Percentiles rank a stretch among this genome's conserved stretches.
Evolutionary conservation across 2,329 filamentous ascomycete genomes (phyloP).

Genomic region (Ophiostoma perfectum): DNA sequence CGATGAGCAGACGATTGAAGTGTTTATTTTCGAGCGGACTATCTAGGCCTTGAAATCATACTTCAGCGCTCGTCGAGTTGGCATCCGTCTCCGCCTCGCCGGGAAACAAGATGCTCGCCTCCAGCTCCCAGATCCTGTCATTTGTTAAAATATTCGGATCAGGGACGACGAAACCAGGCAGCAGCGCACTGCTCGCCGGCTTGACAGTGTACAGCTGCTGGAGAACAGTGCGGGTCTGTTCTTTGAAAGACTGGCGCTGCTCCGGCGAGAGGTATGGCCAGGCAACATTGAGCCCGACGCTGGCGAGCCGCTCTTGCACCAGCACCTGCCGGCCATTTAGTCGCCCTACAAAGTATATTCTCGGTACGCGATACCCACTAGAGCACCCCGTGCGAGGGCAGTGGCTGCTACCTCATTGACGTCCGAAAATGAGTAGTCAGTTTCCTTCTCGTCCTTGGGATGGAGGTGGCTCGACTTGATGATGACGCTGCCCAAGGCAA

Average conservation of each 20-base stretch:
- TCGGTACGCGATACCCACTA: too few relatives aligned
- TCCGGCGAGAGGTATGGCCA: neutral
- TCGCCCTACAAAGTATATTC: too few relatives aligned
- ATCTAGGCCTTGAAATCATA: neutral
- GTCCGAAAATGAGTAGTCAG: too few relatives aligned
- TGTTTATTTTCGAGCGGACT: constrained; percentile 47
- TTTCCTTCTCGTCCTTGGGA: too few relatives aligned
- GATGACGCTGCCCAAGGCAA: neutral
- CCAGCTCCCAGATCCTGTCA: too few relatives aligned
- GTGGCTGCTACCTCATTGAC: too few relatives aligned
- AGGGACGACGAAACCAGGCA: neutral
- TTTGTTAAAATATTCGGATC: neutral
- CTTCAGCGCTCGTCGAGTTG: too few relatives aligned
- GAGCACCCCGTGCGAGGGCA: too few relatives aligned
- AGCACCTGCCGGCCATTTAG: too few relatives aligned
- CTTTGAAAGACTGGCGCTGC: neutral
- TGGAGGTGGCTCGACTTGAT: too few relatives aligned
- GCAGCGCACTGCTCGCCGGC: neutral
- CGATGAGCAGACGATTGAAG: constrained; percentile 44
- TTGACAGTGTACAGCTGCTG: neutral
- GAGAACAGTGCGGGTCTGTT: neutral
- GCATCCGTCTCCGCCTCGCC: too few relatives aligned
- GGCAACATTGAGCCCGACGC: neutral
- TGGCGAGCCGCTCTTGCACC: neutral
- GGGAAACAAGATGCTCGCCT: too few relatives aligned